A percentile compares a stretch with the other conserved stretches of the same genome.
These are phyloP conservation scores for Melanopsichium pennsylvanicum DNA, from an alignment of 1,284 basidiomycete species.

Conservation along the genomic window DNA sequence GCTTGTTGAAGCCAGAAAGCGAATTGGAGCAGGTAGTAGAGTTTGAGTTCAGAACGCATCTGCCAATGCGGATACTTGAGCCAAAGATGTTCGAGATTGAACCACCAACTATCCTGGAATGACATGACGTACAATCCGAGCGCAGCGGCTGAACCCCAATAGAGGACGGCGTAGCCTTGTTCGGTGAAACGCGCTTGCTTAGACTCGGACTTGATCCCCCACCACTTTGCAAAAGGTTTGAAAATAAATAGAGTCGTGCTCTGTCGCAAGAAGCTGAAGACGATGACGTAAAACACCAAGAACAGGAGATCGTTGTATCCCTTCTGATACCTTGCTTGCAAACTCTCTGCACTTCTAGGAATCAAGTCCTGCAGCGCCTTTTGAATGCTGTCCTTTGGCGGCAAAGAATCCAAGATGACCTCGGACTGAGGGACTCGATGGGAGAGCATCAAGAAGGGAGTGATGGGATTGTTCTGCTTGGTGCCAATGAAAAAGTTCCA, in stretches of 20 bases:
- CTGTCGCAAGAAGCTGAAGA: constrained; percentile 91
- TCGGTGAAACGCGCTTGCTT: constrained; percentile 61
- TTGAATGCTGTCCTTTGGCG: constrained; percentile 22
- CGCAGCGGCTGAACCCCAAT: constrained; percentile 59
- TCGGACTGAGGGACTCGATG: constrained; percentile 70
- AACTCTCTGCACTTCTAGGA: constrained; percentile 31
- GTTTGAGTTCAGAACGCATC: constrained; percentile 84
- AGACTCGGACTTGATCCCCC: constrained; percentile 59
- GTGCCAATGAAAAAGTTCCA: constrained; percentile 72
- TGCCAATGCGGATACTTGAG: constrained; percentile 69
- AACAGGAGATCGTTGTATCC: constrained; percentile 76
- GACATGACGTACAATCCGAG: constrained; percentile 76
- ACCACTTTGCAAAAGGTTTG: constrained; percentile 73
- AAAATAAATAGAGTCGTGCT: constrained; percentile 76
- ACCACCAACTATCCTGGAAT: constrained; percentile 88
- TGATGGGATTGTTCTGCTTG: constrained; percentile 77
- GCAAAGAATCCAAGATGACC: constrained; percentile 67
- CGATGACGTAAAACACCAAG: constrained; percentile 83
- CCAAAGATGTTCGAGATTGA: constrained; percentile 67
- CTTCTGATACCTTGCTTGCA: constrained; percentile 53
- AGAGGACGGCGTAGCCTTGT: constrained; percentile 62
- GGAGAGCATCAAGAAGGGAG: constrained; percentile 78
- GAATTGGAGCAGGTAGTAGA: constrained; percentile 81
- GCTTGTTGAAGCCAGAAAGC: constrained; percentile 96
- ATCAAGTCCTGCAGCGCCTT: constrained; percentile 25